Evolutionary conservation across 1,139 yeast species (phyloP).

Genomic region (Groenewaldozyma sp.): DNA sequence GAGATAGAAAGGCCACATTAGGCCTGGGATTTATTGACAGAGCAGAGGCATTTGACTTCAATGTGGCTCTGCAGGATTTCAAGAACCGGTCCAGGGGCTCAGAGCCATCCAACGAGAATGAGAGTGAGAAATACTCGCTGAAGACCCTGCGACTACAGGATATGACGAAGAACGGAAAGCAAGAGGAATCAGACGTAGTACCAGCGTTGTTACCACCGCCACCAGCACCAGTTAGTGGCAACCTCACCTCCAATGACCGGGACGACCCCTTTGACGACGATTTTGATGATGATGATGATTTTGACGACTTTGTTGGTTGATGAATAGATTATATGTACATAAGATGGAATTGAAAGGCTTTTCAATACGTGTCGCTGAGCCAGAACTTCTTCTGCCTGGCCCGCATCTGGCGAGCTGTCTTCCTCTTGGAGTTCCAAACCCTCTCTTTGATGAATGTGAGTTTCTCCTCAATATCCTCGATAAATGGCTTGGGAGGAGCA

Average conservation of each 20-base stretch:
- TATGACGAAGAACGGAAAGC: neutral
- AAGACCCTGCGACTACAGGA: slow-evolving; percentile 20
- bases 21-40: slow-evolving; percentile 36
- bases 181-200: slow-evolving; percentile 8
- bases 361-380: slow-evolving; percentile 47
- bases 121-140: slow-evolving; percentile 21
- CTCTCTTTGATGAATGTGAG: slow-evolving; percentile 33
- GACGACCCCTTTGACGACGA: slow-evolving; percentile 30
- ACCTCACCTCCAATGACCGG: too few species aligned
- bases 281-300: slow-evolving; percentile 35
- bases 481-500: slow-evolving; percentile 33
- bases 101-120: slow-evolving; percentile 11
- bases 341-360: slow-evolving; percentile 2
- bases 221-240: slow-evolving; percentile 13
- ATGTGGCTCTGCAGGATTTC: slow-evolving; percentile 32
- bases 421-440: slow-evolving; percentile 42
- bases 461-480: slow-evolving; percentile 37
- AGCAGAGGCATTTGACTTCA: slow-evolving; percentile 32
- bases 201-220: slow-evolving; percentile 19
- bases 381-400: slow-evolving; percentile 49
- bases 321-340: slow-evolving; percentile 3
- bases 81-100: slow-evolving; percentile 23
- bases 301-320: slow-evolving; percentile 3
- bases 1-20: slow-evolving; percentile 27
- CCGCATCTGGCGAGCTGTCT: slow-evolving; percentile 43